Evolutionary conservation across 2,329 filamentous ascomycete genomes (phyloP), one percentile per base, ranked within the genome.

Genomic region (Penicillium sp.): DNA sequence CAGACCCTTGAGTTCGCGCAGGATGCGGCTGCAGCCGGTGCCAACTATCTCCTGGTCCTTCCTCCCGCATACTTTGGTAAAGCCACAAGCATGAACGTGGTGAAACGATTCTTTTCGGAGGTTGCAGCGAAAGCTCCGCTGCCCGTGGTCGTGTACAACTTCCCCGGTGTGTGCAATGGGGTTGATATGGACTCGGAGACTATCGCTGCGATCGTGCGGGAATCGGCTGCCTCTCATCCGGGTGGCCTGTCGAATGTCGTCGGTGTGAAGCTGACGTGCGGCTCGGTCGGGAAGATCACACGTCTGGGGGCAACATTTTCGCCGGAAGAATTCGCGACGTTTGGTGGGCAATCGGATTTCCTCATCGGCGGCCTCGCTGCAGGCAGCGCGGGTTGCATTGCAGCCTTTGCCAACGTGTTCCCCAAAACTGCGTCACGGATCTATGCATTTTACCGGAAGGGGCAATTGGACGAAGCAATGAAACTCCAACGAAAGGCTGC

Each of bases 321-420:
- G 0, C 68, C 78, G 0, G 75, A 80, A 1, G 67, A 77, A 10
- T 91, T 91, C 63, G 80, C 85, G 1, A 80, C 83, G 1, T 89
- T 83, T 62, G 86, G 85, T 0, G 88, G 88, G 0, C 86, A 90
- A 71, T 83, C 81, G 2, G 88, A 90, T 63, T 90, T 88, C 65
- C 69, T 90, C 38, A 69, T 84, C 25, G 79, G 76, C 2, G 81
- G 79, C 0, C 58, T 85, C 13, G 74, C 75, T 2, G 74, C 76
- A 3, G 81, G 82, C 1, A 76, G 74, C 18, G 75, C 77, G 0
- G 81, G 81, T 0, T 82, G 79, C 54, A 81, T 85, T 45, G 76
- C 79, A 1, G 81, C 77, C 1, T 84, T 84, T 62, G 79, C 77
- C 28, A 84, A 83, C 55, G 72, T 83, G 3, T 81, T 81, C 46